These are phyloP conservation scores for Trichoderma cornu-damae DNA, from an alignment of 2,329 filamentous ascomycete genomes.

Conservation along the genomic window DNA sequence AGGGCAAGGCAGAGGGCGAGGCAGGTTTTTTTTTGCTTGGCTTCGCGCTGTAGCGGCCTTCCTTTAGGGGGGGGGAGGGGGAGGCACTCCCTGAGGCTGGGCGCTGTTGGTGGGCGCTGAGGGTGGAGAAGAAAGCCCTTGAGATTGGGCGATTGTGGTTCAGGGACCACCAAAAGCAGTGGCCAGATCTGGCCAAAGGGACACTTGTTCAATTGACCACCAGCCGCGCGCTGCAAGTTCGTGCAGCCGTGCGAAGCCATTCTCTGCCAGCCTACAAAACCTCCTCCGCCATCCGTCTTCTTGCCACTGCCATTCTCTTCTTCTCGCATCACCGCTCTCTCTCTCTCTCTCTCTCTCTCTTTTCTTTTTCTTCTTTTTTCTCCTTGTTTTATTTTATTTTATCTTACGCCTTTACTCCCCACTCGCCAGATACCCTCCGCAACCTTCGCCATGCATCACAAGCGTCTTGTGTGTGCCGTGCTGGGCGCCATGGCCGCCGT, in stretches of 20 bases:
- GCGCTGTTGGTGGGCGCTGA: slow-evolving; percentile 12
- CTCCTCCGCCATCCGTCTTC: slow-evolving; percentile 27
- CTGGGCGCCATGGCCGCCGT: slow-evolving; percentile 51
- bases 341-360: not conserved
- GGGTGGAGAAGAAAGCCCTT: not conserved
- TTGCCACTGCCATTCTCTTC: slow-evolving; percentile 22
- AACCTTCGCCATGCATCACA: slow-evolving; percentile 43
- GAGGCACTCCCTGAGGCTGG: not conserved
- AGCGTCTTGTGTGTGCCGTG: slow-evolving; percentile 49
- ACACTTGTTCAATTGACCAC: slow-evolving; percentile 43
- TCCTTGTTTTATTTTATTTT: too few relatives aligned
- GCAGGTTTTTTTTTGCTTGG: too few relatives aligned
- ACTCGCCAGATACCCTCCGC: not conserved
- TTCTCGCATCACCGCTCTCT: slow-evolving; percentile 20
- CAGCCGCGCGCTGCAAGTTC: slow-evolving; percentile 24
- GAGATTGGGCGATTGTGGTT: slow-evolving; percentile 11
- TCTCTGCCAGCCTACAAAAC: slow-evolving; percentile 33
- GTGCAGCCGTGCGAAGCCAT: not conserved
- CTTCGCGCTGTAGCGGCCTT: slow-evolving; percentile 8
- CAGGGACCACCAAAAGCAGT: not conserved
- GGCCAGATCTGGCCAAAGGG: slow-evolving; percentile 30
- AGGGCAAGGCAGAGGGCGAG: too few relatives aligned
- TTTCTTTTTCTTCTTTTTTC: not conserved
- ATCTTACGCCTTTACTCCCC: too few relatives aligned
- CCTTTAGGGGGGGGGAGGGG: slow-evolving; percentile 1